Evolutionary conservation across 257 asterid species (phyloP).

Genomic region (Mentha longifolia): DNA sequence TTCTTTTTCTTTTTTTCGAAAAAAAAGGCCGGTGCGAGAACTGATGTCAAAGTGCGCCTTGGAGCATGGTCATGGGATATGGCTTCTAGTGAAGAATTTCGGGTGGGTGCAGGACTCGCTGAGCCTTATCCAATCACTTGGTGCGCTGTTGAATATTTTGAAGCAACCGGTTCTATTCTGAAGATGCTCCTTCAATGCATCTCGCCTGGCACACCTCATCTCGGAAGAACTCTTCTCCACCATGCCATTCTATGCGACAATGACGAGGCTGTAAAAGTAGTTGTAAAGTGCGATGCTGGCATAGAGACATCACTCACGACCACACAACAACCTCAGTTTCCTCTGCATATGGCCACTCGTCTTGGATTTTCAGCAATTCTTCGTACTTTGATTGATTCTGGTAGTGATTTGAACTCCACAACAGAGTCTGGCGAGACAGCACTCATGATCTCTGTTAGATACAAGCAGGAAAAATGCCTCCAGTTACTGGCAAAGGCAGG

Average conservation of each 20-base stretch:
- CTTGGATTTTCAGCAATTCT: slow-evolving; percentile 58
- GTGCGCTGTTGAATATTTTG: slow-evolving; percentile 87
- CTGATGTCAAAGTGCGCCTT: slow-evolving; percentile 62
- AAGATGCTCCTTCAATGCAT: slow-evolving; percentile 58
- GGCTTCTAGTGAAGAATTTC: slow-evolving; percentile 76
- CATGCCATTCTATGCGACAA: slow-evolving; percentile 77
- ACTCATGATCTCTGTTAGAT: slow-evolving; percentile 53
- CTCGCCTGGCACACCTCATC: slow-evolving; percentile 46
- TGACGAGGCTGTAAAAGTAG: slow-evolving; percentile 53
- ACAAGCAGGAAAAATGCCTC: slow-evolving; percentile 64
- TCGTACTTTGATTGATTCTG: slow-evolving; percentile 55
- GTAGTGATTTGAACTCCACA: slow-evolving; percentile 62
- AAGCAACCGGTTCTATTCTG: slow-evolving; percentile 70
- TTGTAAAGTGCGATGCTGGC: slow-evolving; percentile 54
- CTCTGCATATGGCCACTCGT: slow-evolving; percentile 76
- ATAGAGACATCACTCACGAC: slow-evolving; percentile 58
- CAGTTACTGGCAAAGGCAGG: slow-evolving; percentile 63
- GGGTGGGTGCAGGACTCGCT: slow-evolving; percentile 86
- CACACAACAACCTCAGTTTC: slow-evolving; percentile 49
- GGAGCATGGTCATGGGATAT: slow-evolving; percentile 94
- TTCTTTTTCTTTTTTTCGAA: neutral
- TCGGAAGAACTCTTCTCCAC: slow-evolving; percentile 72
- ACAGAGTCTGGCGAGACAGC: slow-evolving; percentile 70
- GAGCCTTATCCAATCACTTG: slow-evolving; percentile 76
- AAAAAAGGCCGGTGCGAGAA: slow-evolving; percentile 63